phyloP scores from a whole-genome alignment of 176 grass and related monocot genomes.

The Alopecurus myosuroides region DNA sequence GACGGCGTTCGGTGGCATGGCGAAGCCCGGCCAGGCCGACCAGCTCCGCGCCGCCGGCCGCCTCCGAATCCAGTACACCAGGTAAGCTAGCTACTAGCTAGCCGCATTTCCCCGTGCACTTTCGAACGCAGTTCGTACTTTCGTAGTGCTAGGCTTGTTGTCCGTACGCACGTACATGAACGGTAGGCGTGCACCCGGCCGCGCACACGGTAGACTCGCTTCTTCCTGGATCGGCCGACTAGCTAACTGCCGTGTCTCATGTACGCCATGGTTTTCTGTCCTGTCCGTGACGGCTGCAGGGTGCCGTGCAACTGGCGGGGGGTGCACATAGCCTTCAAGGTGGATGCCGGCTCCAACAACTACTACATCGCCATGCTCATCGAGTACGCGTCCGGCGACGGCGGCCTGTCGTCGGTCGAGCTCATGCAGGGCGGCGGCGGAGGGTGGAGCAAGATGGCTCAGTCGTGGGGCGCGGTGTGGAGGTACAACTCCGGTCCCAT shows the following conservation, averaged over 20 bases:
- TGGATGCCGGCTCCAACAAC: constrained; percentile 73
- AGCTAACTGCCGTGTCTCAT: neutral
- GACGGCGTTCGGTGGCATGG: constrained; percentile 73
- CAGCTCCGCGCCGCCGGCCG: constrained; percentile 55
- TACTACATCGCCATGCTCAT: constrained; percentile 72
- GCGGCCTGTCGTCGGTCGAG: constrained; percentile 63
- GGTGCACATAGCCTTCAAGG: constrained; percentile 52
- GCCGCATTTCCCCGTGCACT: neutral
- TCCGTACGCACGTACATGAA: neutral
- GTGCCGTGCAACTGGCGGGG: constrained; percentile 74
- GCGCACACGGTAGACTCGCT: neutral
- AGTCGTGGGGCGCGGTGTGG: constrained; percentile 69
- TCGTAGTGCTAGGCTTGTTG: neutral
- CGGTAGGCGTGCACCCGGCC: neutral
- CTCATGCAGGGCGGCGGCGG: constrained; percentile 31
- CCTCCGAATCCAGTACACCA: constrained; percentile 51
- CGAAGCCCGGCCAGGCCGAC: constrained; percentile 44
- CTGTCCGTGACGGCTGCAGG: constrained; percentile 29
- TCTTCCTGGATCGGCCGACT: neutral
- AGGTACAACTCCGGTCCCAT: constrained; percentile 17
- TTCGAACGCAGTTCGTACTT: neutral
- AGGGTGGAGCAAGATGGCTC: constrained; percentile 41
- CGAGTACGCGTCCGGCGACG: constrained; percentile 71
- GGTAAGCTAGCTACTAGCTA: constrained; percentile 8
- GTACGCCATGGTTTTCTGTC: neutral